Conservation (phyloP, 2,329 filamentous ascomycete genomes). For the Aureobasidium mangrovei region DNA sequence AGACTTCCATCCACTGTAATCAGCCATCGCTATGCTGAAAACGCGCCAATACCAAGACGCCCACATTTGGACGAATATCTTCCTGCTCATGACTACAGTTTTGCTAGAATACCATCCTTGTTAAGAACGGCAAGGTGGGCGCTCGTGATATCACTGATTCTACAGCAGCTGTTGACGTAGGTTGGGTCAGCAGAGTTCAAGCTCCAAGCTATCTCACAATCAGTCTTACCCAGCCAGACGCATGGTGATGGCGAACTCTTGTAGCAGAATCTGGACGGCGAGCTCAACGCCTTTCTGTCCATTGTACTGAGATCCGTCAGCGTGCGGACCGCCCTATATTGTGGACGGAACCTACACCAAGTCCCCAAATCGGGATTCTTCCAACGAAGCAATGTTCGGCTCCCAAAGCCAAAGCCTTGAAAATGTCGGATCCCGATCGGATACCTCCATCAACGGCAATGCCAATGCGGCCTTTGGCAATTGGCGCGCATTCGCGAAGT, state of each 20-base stretch:
- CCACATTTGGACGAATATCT: too few relatives aligned
- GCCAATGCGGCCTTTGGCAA: conserved; percentile 31
- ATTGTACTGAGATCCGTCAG: conserved; percentile 26
- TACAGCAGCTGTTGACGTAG: too few relatives aligned
- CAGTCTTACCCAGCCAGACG: conserved; percentile 4
- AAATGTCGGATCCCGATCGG: conserved; percentile 44
- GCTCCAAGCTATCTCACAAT: too few relatives aligned
- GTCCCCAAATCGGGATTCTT: conserved; percentile 16
- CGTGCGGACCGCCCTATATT: background rate
- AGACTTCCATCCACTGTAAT: too few relatives aligned
- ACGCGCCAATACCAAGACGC: too few relatives aligned
- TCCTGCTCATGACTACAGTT: too few relatives aligned
- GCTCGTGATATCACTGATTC: conserved; percentile 9
- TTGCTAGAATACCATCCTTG: too few relatives aligned
- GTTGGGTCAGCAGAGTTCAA: too few relatives aligned
- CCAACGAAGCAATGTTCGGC: conserved; percentile 25
- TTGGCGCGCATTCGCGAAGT: conserved; percentile 22
- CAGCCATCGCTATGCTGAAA: too few relatives aligned
- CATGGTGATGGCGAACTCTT: conserved; percentile 8
- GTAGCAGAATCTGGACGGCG: conserved; percentile 12
- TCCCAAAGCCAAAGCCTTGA: conserved; percentile 46
- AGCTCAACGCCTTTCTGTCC: conserved; percentile 22
- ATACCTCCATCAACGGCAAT: conserved; percentile 47
- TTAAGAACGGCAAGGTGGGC: conserved; percentile 8
- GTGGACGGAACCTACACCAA: conserved; percentile 14